phyloP scores from a whole-genome alignment of 352 stramenopile species.

The Phytophthora pisi region DNA sequence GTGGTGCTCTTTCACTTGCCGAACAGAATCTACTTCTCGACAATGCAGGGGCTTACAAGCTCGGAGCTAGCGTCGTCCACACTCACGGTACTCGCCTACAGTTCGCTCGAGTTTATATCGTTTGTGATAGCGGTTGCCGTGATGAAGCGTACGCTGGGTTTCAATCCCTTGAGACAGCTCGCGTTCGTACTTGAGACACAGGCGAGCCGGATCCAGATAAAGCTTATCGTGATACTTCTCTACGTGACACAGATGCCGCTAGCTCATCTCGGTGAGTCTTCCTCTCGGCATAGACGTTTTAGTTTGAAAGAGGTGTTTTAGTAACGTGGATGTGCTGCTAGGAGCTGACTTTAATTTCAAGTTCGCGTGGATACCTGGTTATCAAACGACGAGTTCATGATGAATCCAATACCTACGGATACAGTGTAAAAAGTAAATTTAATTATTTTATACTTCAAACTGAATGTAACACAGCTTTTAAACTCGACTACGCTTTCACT shows the following conservation, averaged over 20 bases:
- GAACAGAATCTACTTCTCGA: neutral
- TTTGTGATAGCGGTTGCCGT: neutral
- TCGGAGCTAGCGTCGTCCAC: neutral
- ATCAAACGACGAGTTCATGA: neutral
- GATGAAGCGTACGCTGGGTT: neutral
- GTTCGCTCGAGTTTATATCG: neutral
- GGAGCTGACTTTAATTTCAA: neutral
- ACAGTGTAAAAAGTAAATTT: too few species aligned
- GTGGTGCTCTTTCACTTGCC: neutral
- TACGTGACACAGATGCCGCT: neutral
- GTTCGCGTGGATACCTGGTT: neutral
- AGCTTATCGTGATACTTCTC: neutral
- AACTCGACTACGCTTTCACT: too few species aligned
- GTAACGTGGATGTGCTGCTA: neutral
- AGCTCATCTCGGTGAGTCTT: neutral
- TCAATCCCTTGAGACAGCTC: neutral
- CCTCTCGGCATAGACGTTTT: neutral
- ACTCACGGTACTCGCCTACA: neutral
- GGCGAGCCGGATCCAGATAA: neutral
- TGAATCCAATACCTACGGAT: too few species aligned
- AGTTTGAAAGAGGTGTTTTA: too few species aligned
- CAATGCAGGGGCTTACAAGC: neutral
- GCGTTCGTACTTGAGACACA: neutral
- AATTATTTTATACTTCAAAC: too few species aligned
- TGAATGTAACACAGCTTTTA: too few species aligned